Conservation (phyloP, 2,329 filamentous ascomycete genomes). For the Aureobasidium sp. region DNA sequence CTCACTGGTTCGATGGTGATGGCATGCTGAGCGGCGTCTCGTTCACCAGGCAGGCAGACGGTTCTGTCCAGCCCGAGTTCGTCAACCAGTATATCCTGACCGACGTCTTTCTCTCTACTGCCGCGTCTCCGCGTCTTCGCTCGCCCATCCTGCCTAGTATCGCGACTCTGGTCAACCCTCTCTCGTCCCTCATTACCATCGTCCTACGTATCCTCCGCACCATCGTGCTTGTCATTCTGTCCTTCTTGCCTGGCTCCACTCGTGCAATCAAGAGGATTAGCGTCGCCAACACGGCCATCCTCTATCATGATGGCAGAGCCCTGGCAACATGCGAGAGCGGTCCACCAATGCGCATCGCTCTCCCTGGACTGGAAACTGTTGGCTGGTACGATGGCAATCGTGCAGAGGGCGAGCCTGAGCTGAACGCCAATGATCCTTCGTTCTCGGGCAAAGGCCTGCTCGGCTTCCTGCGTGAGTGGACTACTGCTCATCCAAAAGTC, state of each 20-base stretch:
- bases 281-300: conserved; percentile 60
- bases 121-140: conserved; percentile 40
- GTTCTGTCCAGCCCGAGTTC: conserved; percentile 52
- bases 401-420: conserved; percentile 46
- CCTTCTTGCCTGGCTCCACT: conserved; percentile 49
- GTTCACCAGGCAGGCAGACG: conserved; percentile 44
- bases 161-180: conserved; percentile 55
- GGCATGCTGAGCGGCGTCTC: conserved; percentile 65
- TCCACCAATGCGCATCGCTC: conserved; percentile 57
- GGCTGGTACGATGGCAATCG: conserved; percentile 61
- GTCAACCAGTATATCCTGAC: conserved; percentile 65
- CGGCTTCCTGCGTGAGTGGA: conserved; percentile 63
- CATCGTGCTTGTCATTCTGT: conserved; percentile 51
- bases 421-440: conserved; percentile 22
- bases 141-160: conserved; percentile 61
- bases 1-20: conserved; percentile 70
- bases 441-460: conserved; percentile 52
- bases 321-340: conserved; percentile 66
- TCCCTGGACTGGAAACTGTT: conserved; percentile 59
- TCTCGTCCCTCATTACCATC: conserved; percentile 48
- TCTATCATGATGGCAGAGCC: conserved; percentile 63
- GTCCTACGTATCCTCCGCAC: conserved; percentile 50
- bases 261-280: conserved; percentile 59
- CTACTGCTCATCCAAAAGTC: conserved; percentile 61
- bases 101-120: conserved; percentile 54